Percentiles rank a stretch among this genome's conserved stretches.
Conservation (phyloP, 192 early-diverging fungal genomes). For the Endogone sp. region DNA sequence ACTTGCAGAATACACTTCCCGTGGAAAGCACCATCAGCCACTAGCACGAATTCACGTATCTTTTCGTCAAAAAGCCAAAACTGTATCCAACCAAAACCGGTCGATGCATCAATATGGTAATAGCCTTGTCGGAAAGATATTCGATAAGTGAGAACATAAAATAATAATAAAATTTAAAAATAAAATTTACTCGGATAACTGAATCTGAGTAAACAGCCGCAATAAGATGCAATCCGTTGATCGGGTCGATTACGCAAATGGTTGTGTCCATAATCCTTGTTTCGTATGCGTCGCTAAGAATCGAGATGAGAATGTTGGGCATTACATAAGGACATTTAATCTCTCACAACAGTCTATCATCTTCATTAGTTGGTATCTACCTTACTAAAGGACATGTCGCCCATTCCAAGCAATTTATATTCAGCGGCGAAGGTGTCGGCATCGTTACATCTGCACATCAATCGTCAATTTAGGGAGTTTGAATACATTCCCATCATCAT, state of each 20-base stretch:
- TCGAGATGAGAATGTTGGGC: conserved; percentile 3
- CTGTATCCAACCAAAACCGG: conserved; percentile 11
- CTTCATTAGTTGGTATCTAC: conserved; percentile 10
- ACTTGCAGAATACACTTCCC: conserved; percentile 64
- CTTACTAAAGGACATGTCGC: conserved; percentile 38
- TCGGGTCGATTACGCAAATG: conserved; percentile 26
- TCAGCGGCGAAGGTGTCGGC: background rate
- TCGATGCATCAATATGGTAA: background rate
- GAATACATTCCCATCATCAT: background rate
- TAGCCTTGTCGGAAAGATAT: background rate
- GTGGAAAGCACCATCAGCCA: conserved; percentile 48
- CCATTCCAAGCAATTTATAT: conserved; percentile 43
- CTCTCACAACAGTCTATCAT: background rate
- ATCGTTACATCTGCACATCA: conserved; percentile 6
- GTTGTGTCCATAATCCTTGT: conserved; percentile 77
- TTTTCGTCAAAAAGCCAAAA: conserved; percentile 60
- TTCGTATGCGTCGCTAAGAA: conserved; percentile 52
- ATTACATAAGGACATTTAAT: background rate
- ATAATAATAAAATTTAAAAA: background rate
- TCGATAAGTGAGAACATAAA: background rate
- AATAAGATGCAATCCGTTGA: conserved; percentile 42
- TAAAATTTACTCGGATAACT: conserved; percentile 39
- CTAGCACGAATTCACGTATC: conserved; percentile 38
- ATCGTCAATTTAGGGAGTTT: background rate
- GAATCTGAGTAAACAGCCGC: conserved; percentile 75